Conservation (phyloP, 1,284 basidiomycete species). For the Pseudozyma tsukubaensis region DNA sequence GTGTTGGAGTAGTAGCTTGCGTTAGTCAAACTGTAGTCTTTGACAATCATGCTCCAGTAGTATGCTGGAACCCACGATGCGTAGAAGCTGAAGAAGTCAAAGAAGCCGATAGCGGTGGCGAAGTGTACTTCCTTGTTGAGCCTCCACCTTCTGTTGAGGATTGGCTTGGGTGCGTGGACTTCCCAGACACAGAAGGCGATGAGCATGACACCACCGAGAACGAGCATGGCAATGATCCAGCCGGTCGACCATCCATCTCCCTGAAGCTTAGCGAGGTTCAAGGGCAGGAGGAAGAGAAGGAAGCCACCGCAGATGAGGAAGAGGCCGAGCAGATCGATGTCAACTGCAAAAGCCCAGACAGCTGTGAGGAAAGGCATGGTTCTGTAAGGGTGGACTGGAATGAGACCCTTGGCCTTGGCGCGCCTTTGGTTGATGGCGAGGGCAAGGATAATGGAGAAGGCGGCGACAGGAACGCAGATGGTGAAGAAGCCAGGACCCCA, state of each 20-base stretch:
- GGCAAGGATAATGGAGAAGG: conserved; percentile 55
- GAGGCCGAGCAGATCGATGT: conserved; percentile 63
- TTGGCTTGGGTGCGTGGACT: conserved; percentile 56
- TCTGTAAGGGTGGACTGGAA: conserved; percentile 59
- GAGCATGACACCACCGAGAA: conserved; percentile 57
- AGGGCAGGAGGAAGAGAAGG: conserved; percentile 61
- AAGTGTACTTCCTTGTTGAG: conserved; percentile 65
- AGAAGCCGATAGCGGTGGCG: conserved; percentile 62
- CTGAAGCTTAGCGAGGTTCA: conserved; percentile 52
- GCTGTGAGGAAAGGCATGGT: conserved; percentile 22
- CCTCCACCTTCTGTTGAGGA: conserved; percentile 60
- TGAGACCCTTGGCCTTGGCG: conserved; percentile 51
- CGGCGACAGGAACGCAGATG: conserved; percentile 64
- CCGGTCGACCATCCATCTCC: conserved; percentile 51
- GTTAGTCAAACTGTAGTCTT: conserved; percentile 34
- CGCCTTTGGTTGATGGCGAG: conserved; percentile 58
- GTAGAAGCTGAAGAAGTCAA: conserved; percentile 66
- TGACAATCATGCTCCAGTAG: conserved; percentile 48
- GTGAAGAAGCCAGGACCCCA: conserved; percentile 66
- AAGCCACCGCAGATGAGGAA: conserved; percentile 63
- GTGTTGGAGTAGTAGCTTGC: conserved; percentile 63
- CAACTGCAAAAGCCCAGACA: conserved; percentile 44
- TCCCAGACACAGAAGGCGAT: conserved; percentile 58
- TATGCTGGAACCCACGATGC: conserved; percentile 58
- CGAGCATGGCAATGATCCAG: conserved; percentile 66